Base-by-base conservation (phyloP, 345 rosid genomes). In the Capsella bursapastoris region DNA sequence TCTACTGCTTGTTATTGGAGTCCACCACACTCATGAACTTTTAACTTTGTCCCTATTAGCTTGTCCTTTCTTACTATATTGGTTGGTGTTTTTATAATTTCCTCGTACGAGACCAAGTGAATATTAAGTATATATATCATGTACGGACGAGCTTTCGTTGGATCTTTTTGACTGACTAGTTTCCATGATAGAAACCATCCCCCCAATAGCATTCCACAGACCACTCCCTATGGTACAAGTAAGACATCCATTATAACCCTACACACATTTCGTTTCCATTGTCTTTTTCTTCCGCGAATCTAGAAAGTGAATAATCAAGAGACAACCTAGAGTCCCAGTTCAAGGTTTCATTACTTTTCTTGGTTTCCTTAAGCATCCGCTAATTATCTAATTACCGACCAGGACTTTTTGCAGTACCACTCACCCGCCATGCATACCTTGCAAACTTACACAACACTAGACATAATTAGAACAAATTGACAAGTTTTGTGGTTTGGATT, bases 141-240 rank as follows among this genome's bases (percentile, higher is more conserved):
- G 45, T 57, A 57, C 60, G 66, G 57, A 45, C 29, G 43, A 49
- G 27, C 45, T 48, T 51, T 73, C 57, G 49, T 73, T 64, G 70
- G 61, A 50, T 49, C 62, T 75, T 60, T 22, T 68, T 53, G 49
- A 60, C 73, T 68, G 79, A 75, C 79, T 64, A 68, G 73, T 59
- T 68, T 68, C 72, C 72, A 74, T 74, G 72, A 68, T 68, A 68
- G 73, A 35, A 61, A 75, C 67, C 60, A 74, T 50, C 78, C 58
- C 58, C 59, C 78, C 78, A 74, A 74, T 66, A 58, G 28, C 44
- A 66, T 58, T 74, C 12, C 18, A 74, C 67, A 74, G 67, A 74
- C 72, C 78, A 66, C 2, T 58, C 35, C 28, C n/a, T 18, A 9
- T 74, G 67, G 78, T 74, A 66, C 78, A 48, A 66, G 74, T 68